phyloP scores from a whole-genome alignment of 768 basidiomycete genomes.

The Psilocybe cyanescens region DNA sequence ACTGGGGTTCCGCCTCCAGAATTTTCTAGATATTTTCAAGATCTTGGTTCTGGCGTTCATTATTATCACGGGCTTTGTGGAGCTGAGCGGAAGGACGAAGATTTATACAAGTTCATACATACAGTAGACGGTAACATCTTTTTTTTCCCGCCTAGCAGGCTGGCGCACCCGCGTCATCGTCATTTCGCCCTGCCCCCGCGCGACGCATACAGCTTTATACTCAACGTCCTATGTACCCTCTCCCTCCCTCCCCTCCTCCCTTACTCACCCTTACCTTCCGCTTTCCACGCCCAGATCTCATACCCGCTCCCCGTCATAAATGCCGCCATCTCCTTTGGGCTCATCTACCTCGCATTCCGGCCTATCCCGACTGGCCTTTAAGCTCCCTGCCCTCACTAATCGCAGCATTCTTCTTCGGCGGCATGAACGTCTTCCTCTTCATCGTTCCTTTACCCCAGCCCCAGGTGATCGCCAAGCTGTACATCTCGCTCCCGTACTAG shows the following conservation, averaged over 20 bases:
- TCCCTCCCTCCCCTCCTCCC: neutral
- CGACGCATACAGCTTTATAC: slow-evolving; percentile 67
- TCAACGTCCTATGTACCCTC: slow-evolving; percentile 49
- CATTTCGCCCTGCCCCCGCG: slow-evolving; percentile 56
- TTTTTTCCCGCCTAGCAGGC: slow-evolving; percentile 21
- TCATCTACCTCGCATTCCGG: slow-evolving; percentile 40
- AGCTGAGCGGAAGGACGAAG: slow-evolving; percentile 38
- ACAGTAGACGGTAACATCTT: neutral
- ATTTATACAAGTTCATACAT: slow-evolving; percentile 9
- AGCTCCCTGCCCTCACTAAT: slow-evolving; percentile 20
- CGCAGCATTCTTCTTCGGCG: slow-evolving; percentile 51
- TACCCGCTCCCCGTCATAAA: slow-evolving; percentile 57
- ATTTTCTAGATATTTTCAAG: slow-evolving; percentile 62
- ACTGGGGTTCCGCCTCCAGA: slow-evolving; percentile 64
- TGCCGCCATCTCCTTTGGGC: slow-evolving; percentile 52
- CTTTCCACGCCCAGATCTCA: slow-evolving; percentile 27
- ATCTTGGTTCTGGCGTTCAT: slow-evolving; percentile 50
- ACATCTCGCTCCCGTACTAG: slow-evolving; percentile 62
- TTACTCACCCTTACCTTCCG: neutral
- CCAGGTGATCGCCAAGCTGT: slow-evolving; percentile 47
- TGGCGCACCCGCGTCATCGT: slow-evolving; percentile 40
- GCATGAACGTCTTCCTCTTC: slow-evolving; percentile 62
- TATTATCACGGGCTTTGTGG: slow-evolving; percentile 51
- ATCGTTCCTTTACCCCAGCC: slow-evolving; percentile 59
- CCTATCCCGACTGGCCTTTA: slow-evolving; percentile 14